phyloP scores from a whole-genome alignment of 2,329 filamentous ascomycete genomes.

The Talaromyces islandicus region DNA sequence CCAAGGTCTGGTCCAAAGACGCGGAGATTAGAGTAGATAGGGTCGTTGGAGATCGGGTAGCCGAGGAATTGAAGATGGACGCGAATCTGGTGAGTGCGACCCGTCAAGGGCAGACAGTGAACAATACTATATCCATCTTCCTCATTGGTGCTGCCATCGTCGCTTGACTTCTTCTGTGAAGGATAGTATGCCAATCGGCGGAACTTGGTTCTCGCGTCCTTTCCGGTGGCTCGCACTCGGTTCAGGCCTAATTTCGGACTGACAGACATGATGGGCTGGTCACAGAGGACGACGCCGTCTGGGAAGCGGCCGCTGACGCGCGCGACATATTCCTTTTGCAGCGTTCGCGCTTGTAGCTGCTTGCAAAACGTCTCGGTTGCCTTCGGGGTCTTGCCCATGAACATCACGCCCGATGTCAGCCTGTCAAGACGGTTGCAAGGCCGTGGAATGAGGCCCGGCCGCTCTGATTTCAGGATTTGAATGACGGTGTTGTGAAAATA shows the following conservation, averaged over 20 bases:
- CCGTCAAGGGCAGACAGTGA: constrained; percentile 86
- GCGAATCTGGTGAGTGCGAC: constrained; percentile 87
- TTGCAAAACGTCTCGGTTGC: constrained; percentile 70
- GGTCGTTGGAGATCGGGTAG: constrained; percentile 93
- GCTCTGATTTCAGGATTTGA: constrained; percentile 83
- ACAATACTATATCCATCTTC: constrained; percentile 84
- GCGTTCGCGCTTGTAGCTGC: constrained; percentile 72
- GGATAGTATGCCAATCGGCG: constrained; percentile 89
- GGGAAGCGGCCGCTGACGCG: constrained; percentile 88
- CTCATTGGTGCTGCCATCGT: constrained; percentile 33
- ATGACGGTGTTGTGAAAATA: constrained; percentile 95
- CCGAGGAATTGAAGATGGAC: constrained; percentile 93
- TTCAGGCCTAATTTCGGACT: constrained; percentile 94
- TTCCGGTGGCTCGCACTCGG: constrained; percentile 87
- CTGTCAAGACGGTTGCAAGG: constrained; percentile 92
- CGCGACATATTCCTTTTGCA: constrained; percentile 93
- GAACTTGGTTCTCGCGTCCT: constrained; percentile 85
- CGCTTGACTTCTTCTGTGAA: constrained; percentile 24
- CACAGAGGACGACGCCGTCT: constrained; percentile 82
- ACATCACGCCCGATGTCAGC: constrained; percentile 95
- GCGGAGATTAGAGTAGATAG: constrained; percentile 90
- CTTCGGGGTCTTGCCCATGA: constrained; percentile 79
- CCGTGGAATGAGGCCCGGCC: constrained; percentile 54
- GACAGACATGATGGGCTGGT: constrained; percentile 88
- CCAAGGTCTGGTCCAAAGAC: constrained; percentile 85